Evolutionary conservation across 108 stramenopile species (phyloP), one percentile per base, ranked within the genome.

Genomic region (Nitzschia inconspicua): DNA sequence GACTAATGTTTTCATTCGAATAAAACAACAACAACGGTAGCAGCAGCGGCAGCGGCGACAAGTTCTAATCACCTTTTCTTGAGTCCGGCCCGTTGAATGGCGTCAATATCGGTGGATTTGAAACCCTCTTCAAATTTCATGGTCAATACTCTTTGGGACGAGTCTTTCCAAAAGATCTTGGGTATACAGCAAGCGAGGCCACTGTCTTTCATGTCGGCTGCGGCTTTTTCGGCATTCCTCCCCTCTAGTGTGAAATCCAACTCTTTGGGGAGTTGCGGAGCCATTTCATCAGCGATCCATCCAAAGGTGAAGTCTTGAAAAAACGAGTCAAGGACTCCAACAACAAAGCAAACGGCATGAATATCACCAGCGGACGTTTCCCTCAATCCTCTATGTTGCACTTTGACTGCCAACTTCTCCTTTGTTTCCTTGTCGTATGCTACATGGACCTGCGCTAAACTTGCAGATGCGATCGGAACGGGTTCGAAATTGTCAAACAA

Each of bases 41-140:
- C n/a, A n/a, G n/a, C n/a, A n/a, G n/a, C n/a, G n/a, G n/a, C n/a
- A n/a, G n/a, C n/a, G 36, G 13, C 4, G 3, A 23, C 4, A 5
- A 27, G 3, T 25, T 18, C 1, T 0, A 55, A 58, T 52, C 65
- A 79, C 65, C 57, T 31, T 57, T 70, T 72, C 22, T 66, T 58
- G 16, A 93, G 53, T 0, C 82, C 84, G 9, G 71, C 72, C 4
- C 65, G 66, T 55, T 77, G 68, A 11, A 96, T 83, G 27, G 72
- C 68, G 29, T 84, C 70, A 9, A 77, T 47, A 57, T 95, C 88
- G 1, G 95, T 96, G 2, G 88, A 82, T 18, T 76, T 76, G 44
- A 91, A 86, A 0, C 97, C 97, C 62, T 95, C 90, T 73, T 95
- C 93, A 63, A 94, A 97, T 42, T 80, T 75, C 97, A 97, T 97